Percentiles rank a stretch among this genome's conserved stretches.
Evolutionary conservation across 2,329 filamentous ascomycete genomes (phyloP).

Genomic region (Dactylellina parvicollis): DNA sequence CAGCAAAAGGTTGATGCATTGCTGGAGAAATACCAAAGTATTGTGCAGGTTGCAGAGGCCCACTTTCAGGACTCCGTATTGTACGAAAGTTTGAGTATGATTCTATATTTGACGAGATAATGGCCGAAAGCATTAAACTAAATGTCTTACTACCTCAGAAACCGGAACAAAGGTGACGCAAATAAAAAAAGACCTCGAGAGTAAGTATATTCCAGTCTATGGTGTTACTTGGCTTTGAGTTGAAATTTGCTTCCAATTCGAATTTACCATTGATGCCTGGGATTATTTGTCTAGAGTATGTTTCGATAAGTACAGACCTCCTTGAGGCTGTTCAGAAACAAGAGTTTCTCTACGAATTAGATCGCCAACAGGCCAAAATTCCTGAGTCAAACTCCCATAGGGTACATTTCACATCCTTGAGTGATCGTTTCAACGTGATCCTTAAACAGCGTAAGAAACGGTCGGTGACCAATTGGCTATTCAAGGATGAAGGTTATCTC

Average conservation of each 20-base stretch:
- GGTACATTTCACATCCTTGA: conserved; percentile 12
- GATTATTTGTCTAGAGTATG: neutral
- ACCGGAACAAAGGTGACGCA: conserved; percentile 17
- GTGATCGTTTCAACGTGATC: conserved; percentile 6
- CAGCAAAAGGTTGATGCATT: conserved; percentile 14
- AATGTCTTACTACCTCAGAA: neutral
- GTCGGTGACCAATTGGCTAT: conserved; percentile 11
- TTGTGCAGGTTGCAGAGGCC: conserved; percentile 6
- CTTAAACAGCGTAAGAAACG: conserved; percentile 9
- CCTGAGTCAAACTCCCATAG: conserved; percentile 8
- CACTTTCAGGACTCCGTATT: conserved; percentile 27
- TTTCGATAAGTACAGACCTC: conserved; percentile 1
- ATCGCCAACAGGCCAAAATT: neutral
- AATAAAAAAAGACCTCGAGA: too few relatives aligned
- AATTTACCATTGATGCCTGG: neutral
- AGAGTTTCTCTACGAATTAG: conserved; percentile 29
- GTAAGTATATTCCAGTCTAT: too few relatives aligned
- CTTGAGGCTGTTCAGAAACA: conserved; percentile 18
- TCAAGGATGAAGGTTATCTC: neutral
- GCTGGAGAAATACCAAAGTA: conserved; percentile 15
- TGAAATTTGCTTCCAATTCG: too few relatives aligned
- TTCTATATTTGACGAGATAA: too few relatives aligned
- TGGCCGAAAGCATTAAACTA: neutral
- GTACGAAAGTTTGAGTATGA: conserved; percentile 24
- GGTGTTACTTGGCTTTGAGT: too few relatives aligned